phyloP scores from a whole-genome alignment of 208 protist genomes.

The Wallacemonas sp. region DNA sequence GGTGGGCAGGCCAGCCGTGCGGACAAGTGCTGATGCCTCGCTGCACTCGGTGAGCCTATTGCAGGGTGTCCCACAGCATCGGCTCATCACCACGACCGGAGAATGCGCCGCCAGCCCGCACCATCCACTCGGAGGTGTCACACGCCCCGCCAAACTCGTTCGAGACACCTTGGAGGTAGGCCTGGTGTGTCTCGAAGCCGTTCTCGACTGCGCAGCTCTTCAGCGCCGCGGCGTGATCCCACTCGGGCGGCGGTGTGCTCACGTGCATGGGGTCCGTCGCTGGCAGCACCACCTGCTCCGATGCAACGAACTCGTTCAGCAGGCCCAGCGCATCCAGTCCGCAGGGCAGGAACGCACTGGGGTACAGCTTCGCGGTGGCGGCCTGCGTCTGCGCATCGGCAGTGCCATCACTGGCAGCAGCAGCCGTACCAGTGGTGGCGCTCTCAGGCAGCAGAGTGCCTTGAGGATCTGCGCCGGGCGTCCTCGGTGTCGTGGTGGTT shows the following conservation, averaged over 20 bases:
- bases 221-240: slow-evolving; percentile 10
- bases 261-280: not conserved
- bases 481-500: too few species aligned
- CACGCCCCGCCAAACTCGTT: not conserved
- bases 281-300: slow-evolving; percentile 22
- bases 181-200: slow-evolving; percentile 9
- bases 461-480: too few species aligned
- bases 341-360: slow-evolving; percentile 64
- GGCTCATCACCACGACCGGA: slow-evolving; percentile 18
- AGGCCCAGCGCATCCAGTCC: slow-evolving; percentile 60
- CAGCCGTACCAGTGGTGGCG: slow-evolving; percentile 3
- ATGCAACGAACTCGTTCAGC: slow-evolving; percentile 54
- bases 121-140: not conserved
- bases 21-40: not conserved
- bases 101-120: not conserved
- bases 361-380: slow-evolving; percentile 59
- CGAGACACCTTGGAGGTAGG: not conserved
- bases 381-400: slow-evolving; percentile 23
- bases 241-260: not conserved
- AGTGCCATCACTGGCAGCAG: not conserved
- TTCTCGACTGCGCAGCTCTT: not conserved
- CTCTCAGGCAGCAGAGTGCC: too few species aligned
- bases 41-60: not conserved
- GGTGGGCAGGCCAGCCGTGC: too few species aligned
- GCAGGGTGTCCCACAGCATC: slow-evolving; percentile 31